Base-by-base conservation (phyloP, 768 basidiomycete species). In the Russula sp. region DNA sequence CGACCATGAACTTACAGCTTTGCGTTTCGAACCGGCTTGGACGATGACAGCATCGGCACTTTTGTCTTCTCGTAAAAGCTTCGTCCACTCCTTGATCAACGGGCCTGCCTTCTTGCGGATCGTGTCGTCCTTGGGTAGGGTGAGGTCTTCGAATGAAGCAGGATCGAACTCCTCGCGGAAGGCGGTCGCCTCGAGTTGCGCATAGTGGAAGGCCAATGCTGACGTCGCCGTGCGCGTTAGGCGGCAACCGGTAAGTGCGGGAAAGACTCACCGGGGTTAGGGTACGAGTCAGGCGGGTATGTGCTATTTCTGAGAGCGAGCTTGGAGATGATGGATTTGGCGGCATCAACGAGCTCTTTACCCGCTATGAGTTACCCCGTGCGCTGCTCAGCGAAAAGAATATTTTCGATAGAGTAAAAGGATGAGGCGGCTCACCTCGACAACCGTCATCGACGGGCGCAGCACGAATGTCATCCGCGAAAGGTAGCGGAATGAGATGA, bases 401-500 rank as follows among this genome's bases (percentile, higher is more conserved):
- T 29, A 25, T 16, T 48, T 57, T 13, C 35, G 38, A 50, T 13
- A 34, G 64, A 34, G 60, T 25, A n/a, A 58, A 29, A 61, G 41
- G 25, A 42, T 56, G 38, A 7, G 39, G 35, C 3, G 2, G 48
- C 73, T 34, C 73, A 85, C 93, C 87, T 78, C 80, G 79, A 66
- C 79, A 76, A 7, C 79, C 85, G 58, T 83, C 78, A 20, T 85
- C 82, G 11, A 93, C 73, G 2, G 88, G 86, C 7, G 89, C 88
- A 20, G 79, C 78, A 51, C 97, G 84, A 52, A 98, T 88, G 68
- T 99, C 97, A 70, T 99, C 97, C 5, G 90, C 88, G 71, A 90
- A 99, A 0, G 96, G 95, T n/a, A 98, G 72, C 16, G 88, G 88
- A 60, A 98, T 87, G 54, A 98, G 77, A 72, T 98, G 94, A 69